Percentiles rank a stretch among this genome's conserved stretches.
These are phyloP conservation scores for Aspergillus versicolor DNA, from an alignment of 2,329 filamentous ascomycete genomes.

Conservation along the genomic window DNA sequence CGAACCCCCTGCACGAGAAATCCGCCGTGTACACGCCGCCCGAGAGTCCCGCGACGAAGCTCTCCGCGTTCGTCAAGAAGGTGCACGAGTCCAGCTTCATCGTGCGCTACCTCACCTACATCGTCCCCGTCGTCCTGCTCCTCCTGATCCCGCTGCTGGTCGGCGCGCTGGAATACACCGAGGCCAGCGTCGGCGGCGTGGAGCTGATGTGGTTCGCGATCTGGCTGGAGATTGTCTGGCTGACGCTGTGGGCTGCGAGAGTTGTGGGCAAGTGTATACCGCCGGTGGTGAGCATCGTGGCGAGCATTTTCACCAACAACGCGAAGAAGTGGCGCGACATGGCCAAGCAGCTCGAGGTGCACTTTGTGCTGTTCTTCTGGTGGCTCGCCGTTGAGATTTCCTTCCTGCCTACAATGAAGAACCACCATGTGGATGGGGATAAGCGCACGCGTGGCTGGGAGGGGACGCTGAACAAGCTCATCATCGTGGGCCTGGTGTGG, in stretches of 20 bases:
- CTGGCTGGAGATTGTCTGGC: slow-evolving; percentile 92
- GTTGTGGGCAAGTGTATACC: slow-evolving; percentile 53
- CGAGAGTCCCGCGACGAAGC: slow-evolving; percentile 59
- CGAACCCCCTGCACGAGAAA: slow-evolving; percentile 68
- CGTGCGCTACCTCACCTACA: slow-evolving; percentile 70
- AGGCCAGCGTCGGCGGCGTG: slow-evolving; percentile 70
- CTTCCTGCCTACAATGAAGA: slow-evolving; percentile 77
- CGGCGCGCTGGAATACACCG: slow-evolving; percentile 58
- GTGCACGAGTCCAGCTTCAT: slow-evolving; percentile 65
- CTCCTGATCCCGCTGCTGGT: slow-evolving; percentile 68
- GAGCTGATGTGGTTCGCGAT: slow-evolving; percentile 86
- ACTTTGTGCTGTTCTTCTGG: slow-evolving; percentile 87
- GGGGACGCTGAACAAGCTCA: slow-evolving; percentile 75
- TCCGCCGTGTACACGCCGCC: slow-evolving; percentile 64
- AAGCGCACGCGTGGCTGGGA: slow-evolving; percentile 66
- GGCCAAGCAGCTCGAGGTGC: slow-evolving; percentile 79
- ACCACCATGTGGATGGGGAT: slow-evolving; percentile 57
- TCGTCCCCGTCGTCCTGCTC: slow-evolving; percentile 62
- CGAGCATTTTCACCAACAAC: slow-evolving; percentile 79
- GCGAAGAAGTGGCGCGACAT: slow-evolving; percentile 92
- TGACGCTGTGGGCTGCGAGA: slow-evolving; percentile 72
- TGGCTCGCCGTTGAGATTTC: slow-evolving; percentile 82
- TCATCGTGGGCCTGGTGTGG: slow-evolving; percentile 78
- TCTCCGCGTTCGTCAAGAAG: slow-evolving; percentile 65
- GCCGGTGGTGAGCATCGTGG: slow-evolving; percentile 58